These are phyloP conservation scores for Mimosa bimucronata DNA, from an alignment of 306 rosid genomes.

Conservation along the genomic window DNA sequence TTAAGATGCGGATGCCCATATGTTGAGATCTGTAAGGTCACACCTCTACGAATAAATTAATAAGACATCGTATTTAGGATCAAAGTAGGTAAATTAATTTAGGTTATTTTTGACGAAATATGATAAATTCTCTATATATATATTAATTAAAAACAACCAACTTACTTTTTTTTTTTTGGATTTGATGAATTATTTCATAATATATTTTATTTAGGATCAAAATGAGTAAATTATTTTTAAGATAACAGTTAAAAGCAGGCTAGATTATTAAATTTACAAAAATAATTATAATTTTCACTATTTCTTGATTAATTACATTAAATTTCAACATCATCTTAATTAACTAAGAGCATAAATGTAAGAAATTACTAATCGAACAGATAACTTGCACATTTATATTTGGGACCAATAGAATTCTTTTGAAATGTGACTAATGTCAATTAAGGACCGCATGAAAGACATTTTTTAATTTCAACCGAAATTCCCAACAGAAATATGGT, in stretches of 20 bases:
- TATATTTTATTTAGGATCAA: not conserved
- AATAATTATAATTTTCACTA: not conserved
- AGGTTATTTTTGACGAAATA: no score
- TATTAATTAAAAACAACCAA: no score
- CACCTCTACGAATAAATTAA: no score
- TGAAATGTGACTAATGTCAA: not conserved
- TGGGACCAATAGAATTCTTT: not conserved
- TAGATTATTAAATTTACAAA: not conserved
- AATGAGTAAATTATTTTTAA: not conserved
- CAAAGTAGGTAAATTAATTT: no score
- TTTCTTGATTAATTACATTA: not conserved
- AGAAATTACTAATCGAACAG: not conserved
- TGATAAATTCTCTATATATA: no score
- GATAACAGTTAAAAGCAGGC: not conserved
- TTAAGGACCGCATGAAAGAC: no score
- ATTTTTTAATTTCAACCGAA: not conserved
- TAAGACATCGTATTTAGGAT: no score
- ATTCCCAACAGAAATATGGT: not conserved
- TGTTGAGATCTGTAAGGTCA: no score
- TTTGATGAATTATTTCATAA: no score
- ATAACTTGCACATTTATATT: not conserved
- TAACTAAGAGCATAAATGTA: not conserved
- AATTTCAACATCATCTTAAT: not conserved
- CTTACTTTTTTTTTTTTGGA: no score
- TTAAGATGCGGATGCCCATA: no score